Conservation (phyloP, 306 rosid species). For the Rosa chinensis region DNA sequence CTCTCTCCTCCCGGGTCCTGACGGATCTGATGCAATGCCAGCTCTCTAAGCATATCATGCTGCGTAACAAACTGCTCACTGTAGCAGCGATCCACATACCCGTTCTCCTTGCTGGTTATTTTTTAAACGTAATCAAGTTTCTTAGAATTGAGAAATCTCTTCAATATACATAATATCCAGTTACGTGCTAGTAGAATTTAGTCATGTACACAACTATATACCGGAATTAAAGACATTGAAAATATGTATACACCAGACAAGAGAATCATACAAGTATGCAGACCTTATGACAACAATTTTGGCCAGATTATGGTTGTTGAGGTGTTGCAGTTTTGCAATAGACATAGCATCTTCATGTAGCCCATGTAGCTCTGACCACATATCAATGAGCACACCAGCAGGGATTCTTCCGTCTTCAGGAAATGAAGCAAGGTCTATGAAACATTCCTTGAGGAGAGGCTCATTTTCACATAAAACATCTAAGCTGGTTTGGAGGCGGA, state of each 20-base stretch:
- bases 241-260: neutral
- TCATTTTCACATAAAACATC: constrained; percentile 27
- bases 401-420: constrained; percentile 62
- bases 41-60: constrained; percentile 62
- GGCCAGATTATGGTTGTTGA: constrained; percentile 29
- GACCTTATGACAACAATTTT: constrained; percentile 51
- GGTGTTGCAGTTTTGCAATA: constrained; percentile 39
- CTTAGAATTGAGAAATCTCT: neutral
- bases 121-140: neutral
- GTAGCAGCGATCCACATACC: constrained; percentile 36
- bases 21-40: constrained; percentile 45
- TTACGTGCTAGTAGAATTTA: neutral
- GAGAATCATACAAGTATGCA: neutral
- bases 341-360: constrained; percentile 26
- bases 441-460: constrained; percentile 38
- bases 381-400: constrained; percentile 50
- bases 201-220: constrained; percentile 5
- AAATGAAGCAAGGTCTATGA: constrained; percentile 54
- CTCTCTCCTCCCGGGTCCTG: constrained; percentile 33
- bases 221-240: constrained; percentile 9
- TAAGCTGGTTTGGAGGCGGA: constrained; percentile 40
- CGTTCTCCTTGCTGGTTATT: constrained; percentile 39
- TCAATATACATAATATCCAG: too few species aligned
- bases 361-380: constrained; percentile 46
- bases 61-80: constrained; percentile 50